Evolutionary conservation across 805 yeast genomes (phyloP).

Genomic region (Yueomyces sinensis): DNA sequence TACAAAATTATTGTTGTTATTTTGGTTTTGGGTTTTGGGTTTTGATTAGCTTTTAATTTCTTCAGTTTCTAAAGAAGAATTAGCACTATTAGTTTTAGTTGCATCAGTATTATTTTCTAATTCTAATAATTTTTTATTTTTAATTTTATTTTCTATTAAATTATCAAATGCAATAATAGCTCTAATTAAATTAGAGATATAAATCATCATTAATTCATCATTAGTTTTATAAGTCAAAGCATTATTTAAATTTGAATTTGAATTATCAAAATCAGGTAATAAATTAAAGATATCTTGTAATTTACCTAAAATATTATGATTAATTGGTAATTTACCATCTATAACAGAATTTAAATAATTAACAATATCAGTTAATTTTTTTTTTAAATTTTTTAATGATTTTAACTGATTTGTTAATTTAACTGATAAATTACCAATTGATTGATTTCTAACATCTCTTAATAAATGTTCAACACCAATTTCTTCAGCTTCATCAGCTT

Average conservation of each 20-base stretch:
- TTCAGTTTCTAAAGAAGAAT: too few relatives aligned
- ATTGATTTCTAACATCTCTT: conserved; percentile 91
- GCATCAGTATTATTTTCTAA: too few relatives aligned
- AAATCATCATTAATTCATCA: conserved; percentile 90
- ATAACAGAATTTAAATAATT: conserved; percentile 65
- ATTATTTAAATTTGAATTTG: conserved; percentile 42
- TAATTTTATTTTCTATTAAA: conserved; percentile 88
- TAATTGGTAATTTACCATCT: conserved; percentile 62
- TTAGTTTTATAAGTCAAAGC: conserved; percentile 90
- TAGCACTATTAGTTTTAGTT: conserved; percentile 23
- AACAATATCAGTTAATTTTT: conserved; percentile 66
- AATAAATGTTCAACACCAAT: conserved; percentile 95
- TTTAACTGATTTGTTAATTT: conserved; percentile 81
- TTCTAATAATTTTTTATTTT: conserved; percentile 44
- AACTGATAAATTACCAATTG: conserved; percentile 83
- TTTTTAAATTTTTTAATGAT: conserved; percentile 75
- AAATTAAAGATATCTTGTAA: conserved; percentile 90
- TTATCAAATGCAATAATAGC: conserved; percentile 95
- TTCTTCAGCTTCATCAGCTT: conserved; percentile 98
- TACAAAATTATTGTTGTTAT: too few relatives aligned
- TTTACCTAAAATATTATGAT: conserved; percentile 82
- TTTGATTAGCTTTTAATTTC: too few relatives aligned
- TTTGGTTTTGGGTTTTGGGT: too few relatives aligned
- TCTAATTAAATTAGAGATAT: conserved; percentile 78
- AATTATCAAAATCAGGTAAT: conserved; percentile 42